Evolutionary conservation across 2,329 filamentous ascomycete species (phyloP).

Genomic region (Curvularia verruculosa): DNA sequence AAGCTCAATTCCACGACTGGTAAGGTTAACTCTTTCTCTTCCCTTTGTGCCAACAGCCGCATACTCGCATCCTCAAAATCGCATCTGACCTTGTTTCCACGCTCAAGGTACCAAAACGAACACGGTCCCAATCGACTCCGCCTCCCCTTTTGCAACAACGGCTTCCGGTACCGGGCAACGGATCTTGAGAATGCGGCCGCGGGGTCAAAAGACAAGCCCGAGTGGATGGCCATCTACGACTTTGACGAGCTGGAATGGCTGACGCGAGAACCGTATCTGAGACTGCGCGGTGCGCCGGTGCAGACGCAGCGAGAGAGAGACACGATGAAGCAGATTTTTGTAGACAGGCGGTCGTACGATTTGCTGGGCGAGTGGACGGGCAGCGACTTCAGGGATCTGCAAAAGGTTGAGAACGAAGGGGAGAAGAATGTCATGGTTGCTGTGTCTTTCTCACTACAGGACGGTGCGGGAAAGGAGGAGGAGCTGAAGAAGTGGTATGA

Average conservation of each 20-base stretch:
- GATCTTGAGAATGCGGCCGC: constrained; percentile 57
- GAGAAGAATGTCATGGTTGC: constrained; percentile 63
- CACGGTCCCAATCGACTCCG: constrained; percentile 83
- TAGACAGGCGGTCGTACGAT: constrained; percentile 75
- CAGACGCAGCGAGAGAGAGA: constrained; percentile 66
- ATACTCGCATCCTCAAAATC: constrained; percentile 25
- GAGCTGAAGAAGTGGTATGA: constrained; percentile 72
- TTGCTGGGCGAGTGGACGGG: constrained; percentile 63
- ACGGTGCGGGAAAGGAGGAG: constrained; percentile 57
- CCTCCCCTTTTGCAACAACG: constrained; percentile 74
- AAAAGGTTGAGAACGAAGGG: constrained; percentile 65
- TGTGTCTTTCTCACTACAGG: constrained; percentile 64
- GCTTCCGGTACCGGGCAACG: constrained; percentile 76
- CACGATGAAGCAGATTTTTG: constrained; percentile 69
- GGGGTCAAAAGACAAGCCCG: constrained; percentile 58
- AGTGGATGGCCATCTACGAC: constrained; percentile 83
- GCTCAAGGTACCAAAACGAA: constrained; percentile 78
- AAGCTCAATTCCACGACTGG: constrained; percentile 76
- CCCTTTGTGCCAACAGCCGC: constrained; percentile 22
- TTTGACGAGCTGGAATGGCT: constrained; percentile 75
- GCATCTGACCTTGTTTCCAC: constrained; percentile 43
- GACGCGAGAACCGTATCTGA: constrained; percentile 71
- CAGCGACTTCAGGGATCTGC: constrained; percentile 64
- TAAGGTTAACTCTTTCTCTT: constrained; percentile 33
- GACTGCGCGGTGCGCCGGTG: constrained; percentile 63